Percentiles rank a stretch among this genome's conserved stretches.
These are phyloP conservation scores for Dothistroma pini DNA, from an alignment of 2,329 filamentous ascomycete genomes.

Conservation along the genomic window DNA sequence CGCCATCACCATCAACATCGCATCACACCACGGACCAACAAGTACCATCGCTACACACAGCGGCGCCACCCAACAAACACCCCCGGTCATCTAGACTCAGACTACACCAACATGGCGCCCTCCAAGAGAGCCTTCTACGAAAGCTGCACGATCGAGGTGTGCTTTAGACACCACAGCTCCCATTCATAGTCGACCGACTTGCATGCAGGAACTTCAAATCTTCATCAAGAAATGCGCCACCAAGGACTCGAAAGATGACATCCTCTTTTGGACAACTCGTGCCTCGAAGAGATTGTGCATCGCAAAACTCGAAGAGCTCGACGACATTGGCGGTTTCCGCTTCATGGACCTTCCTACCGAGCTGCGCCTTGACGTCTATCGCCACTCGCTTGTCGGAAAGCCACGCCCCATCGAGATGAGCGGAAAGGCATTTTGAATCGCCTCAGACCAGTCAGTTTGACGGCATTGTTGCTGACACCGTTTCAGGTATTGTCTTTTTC, in stretches of 20 bases:
- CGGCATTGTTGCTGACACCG: too few species aligned
- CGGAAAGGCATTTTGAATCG: too few species aligned
- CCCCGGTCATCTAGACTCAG: too few species aligned
- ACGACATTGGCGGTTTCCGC: not conserved
- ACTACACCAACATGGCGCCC: not conserved
- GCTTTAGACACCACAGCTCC: not conserved
- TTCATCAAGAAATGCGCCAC: not conserved
- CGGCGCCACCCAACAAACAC: not conserved
- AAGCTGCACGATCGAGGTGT: not conserved
- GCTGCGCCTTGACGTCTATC: not conserved
- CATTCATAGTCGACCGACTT: not conserved
- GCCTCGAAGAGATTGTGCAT: not conserved
- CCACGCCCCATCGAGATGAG: too few species aligned
- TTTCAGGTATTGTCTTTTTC: too few species aligned
- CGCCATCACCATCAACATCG: not conserved
- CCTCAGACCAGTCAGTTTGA: too few species aligned
- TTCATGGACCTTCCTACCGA: conserved; percentile 2
- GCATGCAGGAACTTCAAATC: not conserved
- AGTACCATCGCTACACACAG: not conserved
- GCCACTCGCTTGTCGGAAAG: not conserved
- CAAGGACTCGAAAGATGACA: not conserved
- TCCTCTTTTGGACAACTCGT: not conserved
- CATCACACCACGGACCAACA: not conserved
- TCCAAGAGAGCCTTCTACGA: not conserved
- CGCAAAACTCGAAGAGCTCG: not conserved